Evolutionary conservation across 441 rosid species (phyloP).

Genomic region (Euphorbia celastroides): DNA sequence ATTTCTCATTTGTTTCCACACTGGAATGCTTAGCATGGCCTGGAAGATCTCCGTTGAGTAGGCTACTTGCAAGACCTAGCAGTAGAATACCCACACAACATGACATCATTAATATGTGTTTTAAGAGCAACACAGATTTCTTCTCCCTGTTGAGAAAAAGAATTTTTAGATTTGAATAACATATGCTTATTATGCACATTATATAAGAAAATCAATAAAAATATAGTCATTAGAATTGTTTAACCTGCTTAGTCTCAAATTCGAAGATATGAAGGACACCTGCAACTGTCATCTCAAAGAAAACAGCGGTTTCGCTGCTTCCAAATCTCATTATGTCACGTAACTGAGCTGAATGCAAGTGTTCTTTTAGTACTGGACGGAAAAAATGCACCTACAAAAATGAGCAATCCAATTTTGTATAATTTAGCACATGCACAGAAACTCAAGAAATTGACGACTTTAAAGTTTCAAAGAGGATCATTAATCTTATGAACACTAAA

Average conservation of each 20-base stretch:
- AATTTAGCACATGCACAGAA: not conserved
- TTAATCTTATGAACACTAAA: slow-evolving; percentile 93
- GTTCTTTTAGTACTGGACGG: slow-evolving; percentile 96
- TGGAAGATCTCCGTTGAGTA: slow-evolving; percentile 66
- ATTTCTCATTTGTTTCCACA: slow-evolving; percentile 66
- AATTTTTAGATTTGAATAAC: slow-evolving; percentile 7
- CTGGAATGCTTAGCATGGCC: slow-evolving; percentile 52
- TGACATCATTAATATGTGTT: slow-evolving; percentile 98
- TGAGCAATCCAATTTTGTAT: slow-evolving; percentile 3
- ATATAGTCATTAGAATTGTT: not conserved
- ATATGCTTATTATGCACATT: slow-evolving; percentile 1
- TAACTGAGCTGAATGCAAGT: slow-evolving; percentile 92
- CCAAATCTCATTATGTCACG: slow-evolving; percentile 99
- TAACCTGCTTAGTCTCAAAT: slow-evolving; percentile 97
- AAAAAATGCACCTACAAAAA: slow-evolving; percentile 79
- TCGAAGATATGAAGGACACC: slow-evolving; percentile 98
- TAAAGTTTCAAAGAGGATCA: slow-evolving; percentile 46
- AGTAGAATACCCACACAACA: slow-evolving; percentile 97
- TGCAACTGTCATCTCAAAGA: slow-evolving; percentile 98
- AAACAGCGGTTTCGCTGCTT: slow-evolving; percentile 96
- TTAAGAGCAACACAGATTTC: slow-evolving; percentile 99
- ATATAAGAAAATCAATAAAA: not conserved
- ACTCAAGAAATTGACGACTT: not conserved
- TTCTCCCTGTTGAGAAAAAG: slow-evolving; percentile 61
- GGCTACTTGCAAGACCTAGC: slow-evolving; percentile 65